phyloP scores from a whole-genome alignment of 139 green algal species.

The Volvox reticuliferus region DNA sequence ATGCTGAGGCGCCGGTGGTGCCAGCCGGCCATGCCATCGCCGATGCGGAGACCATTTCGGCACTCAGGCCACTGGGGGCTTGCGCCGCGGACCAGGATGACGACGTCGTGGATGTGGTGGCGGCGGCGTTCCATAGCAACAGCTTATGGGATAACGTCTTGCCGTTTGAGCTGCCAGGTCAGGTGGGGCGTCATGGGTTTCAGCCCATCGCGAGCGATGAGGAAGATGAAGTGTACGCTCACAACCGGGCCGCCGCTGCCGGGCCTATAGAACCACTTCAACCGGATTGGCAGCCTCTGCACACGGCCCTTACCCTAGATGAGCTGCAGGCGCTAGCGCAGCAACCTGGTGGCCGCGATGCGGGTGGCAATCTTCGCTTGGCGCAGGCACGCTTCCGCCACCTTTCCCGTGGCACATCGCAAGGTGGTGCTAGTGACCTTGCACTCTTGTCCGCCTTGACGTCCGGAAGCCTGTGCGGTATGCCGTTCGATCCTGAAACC shows the following conservation, averaged over 20 bases:
- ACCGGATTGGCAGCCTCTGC: constrained; percentile 17
- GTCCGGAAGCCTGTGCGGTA: too few species aligned
- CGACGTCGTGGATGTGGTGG: not conserved
- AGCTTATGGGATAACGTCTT: not conserved
- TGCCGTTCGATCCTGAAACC: not conserved
- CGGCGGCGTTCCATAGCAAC: not conserved
- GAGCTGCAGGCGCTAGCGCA: not conserved
- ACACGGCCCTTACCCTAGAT: constrained; percentile 7
- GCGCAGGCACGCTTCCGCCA: not conserved
- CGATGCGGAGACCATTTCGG: too few species aligned
- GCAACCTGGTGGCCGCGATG: not conserved
- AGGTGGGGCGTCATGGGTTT: not conserved
- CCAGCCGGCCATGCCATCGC: too few species aligned
- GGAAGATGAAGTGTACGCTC: not conserved
- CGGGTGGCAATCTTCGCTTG: not conserved
- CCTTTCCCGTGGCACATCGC: too few species aligned
- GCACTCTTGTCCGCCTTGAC: not conserved
- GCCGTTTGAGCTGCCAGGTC: not conserved
- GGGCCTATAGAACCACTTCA: too few species aligned
- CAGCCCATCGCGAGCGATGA: not conserved
- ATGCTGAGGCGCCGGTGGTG: not conserved
- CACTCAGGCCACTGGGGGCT: not conserved
- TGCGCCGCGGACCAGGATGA: not conserved
- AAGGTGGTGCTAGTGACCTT: not conserved
- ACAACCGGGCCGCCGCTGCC: not conserved